Evolutionary conservation across 2,329 filamentous ascomycete species (phyloP), one percentile per base, ranked within the genome.

Genomic region (Verticillium klebahnii): DNA sequence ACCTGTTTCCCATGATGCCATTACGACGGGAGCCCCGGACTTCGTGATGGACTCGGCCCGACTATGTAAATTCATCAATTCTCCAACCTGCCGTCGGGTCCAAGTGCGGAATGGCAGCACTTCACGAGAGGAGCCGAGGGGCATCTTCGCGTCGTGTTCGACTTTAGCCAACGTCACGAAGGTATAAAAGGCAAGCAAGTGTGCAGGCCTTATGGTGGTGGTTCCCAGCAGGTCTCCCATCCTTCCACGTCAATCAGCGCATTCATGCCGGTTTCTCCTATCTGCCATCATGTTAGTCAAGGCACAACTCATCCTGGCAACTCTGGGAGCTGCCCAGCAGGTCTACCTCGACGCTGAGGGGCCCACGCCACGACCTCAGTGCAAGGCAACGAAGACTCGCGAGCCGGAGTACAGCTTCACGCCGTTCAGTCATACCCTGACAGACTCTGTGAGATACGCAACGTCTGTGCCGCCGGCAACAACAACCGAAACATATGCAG

Each of bases 381-480:
- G 71, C 39, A 68, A 67, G 32, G 37, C 60, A 8, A 59, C 45
- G 17, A 56, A 65, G 40, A 64, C 66, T 11, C 29, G 34, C 7
- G 66, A 72, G 55, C 70, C 72, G 5, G 67, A 64, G 32, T 73
- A 73, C 36, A 65, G 66, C 2, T 68, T 70, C 50, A 69, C 68
- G 1, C 65, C 67, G 0, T 74, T 74, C 50, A 69, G 68, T 25
- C 73, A 69, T 34, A 73, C 70, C 3, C 67, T 72, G n/a, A 70
- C 70, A 0, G 70, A 72, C 3, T 73, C 72, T 8, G 67, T 74
- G 55, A 66, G 72, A 59, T 72, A 72, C 61, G 72, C 72, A 2
- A 72, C 71, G 15, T 69, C 72, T 1, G 65, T 70, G 5, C 68
- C 70, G 3, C 63, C 71, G 2, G 72, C 72, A 3, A 72, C 72